Evolutionary conservation across 768 basidiomycete species (phyloP).

Genomic region (Xerocomellus chrysenteron): DNA sequence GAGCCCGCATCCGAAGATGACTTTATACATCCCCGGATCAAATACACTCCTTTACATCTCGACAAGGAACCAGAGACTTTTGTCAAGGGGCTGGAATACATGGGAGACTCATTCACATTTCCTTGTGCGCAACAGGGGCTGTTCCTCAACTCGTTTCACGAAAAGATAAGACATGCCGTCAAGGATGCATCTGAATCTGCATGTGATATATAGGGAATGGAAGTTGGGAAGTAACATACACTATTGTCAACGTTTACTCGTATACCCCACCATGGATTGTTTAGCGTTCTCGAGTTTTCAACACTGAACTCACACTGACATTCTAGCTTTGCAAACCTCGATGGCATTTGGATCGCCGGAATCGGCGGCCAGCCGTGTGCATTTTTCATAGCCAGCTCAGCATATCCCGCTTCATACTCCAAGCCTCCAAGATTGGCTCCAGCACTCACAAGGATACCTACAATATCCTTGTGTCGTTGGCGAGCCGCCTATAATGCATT

Average conservation of each 20-base stretch:
- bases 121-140: constrained; percentile 61
- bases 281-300: neutral
- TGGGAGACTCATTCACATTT: constrained; percentile 68
- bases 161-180: constrained; percentile 43
- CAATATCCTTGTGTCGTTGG: constrained; percentile 60
- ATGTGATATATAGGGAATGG: constrained; percentile 27
- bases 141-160: constrained; percentile 63
- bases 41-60: constrained; percentile 63
- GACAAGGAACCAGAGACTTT: constrained; percentile 61
- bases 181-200: constrained; percentile 23
- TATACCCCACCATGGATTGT: constrained; percentile 17
- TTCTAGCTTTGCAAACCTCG: constrained; percentile 57
- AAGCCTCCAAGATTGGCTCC: constrained; percentile 73
- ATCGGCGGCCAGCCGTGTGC: constrained; percentile 20
- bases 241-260: neutral
- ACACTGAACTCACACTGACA: constrained; percentile 1
- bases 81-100: constrained; percentile 58
- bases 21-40: constrained; percentile 35
- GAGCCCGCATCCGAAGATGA: constrained; percentile 35
- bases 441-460: constrained; percentile 63
- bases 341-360: constrained; percentile 44
- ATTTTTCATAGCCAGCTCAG: constrained; percentile 42
- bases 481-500: constrained; percentile 62
- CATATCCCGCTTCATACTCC: constrained; percentile 61
- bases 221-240: constrained; percentile 20